Percentiles rank a stretch among this genome's conserved stretches.
Evolutionary conservation across 352 stramenopile genomes (phyloP).

Genomic region (Phytophthora multivora): DNA sequence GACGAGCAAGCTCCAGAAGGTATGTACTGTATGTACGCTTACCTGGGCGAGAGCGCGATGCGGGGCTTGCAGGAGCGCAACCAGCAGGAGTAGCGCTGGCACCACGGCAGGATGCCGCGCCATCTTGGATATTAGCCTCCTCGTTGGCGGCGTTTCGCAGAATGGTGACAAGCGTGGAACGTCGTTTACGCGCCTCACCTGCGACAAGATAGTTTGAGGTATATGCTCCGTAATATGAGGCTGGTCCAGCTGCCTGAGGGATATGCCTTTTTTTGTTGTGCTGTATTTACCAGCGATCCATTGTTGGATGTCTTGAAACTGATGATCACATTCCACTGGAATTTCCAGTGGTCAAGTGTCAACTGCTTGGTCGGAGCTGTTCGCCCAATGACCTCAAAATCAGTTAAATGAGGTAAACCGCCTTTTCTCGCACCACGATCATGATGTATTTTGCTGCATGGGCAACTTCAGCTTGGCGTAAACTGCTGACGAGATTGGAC

Average conservation of each 20-base stretch:
- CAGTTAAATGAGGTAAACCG: too few relatives aligned
- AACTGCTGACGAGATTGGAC: constrained; percentile 14
- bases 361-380: too few relatives aligned
- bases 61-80: neutral
- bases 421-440: neutral
- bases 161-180: constrained; percentile 9
- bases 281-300: neutral
- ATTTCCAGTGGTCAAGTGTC: too few relatives aligned
- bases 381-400: too few relatives aligned
- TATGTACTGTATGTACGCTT: neutral
- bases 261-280: too few relatives aligned
- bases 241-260: neutral
- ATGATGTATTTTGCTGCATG: neutral
- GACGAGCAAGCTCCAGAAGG: neutral
- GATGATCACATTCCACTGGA: too few relatives aligned
- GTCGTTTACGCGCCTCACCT: constrained; percentile 12
- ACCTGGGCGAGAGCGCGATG: constrained; percentile 11
- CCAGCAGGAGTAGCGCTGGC: constrained; percentile 5
- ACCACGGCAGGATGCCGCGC: constrained; percentile 6
- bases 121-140: constrained; percentile 5
- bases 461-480: constrained; percentile 11
- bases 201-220: constrained; percentile 23
- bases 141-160: constrained; percentile 16
- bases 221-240: constrained; percentile 12
- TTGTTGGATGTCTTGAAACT: neutral